Percentiles rank a stretch among this genome's conserved stretches.
Evolutionary conservation across 2,329 filamentous ascomycete species (phyloP).

Genomic region (Colletotrichum sansevieriae): DNA sequence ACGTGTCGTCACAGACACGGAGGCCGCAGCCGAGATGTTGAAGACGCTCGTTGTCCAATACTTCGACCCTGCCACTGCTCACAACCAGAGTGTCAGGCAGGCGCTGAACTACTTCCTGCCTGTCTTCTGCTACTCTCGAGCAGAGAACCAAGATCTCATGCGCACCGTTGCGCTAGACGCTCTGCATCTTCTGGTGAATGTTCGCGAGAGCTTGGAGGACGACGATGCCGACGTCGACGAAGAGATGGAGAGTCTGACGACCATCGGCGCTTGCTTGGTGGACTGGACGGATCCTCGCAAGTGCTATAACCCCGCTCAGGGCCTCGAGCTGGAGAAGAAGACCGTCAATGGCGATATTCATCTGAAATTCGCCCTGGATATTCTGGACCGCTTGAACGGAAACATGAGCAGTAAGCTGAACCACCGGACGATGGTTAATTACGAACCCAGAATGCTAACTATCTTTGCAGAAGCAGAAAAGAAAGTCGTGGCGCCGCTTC

Average conservation of each 20-base stretch:
- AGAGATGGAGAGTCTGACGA: conserved; percentile 82
- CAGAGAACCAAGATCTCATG: conserved; percentile 88
- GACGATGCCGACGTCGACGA: conserved; percentile 81
- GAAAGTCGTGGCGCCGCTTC: conserved; percentile 81
- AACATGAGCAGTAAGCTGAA: conserved; percentile 73
- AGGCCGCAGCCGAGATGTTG: conserved; percentile 79
- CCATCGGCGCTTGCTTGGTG: conserved; percentile 84
- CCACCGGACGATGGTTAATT: neutral
- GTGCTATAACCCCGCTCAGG: conserved; percentile 66
- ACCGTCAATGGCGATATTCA: conserved; percentile 83
- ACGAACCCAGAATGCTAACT: conserved; percentile 48
- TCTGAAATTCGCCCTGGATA: conserved; percentile 80
- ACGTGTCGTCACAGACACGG: conserved; percentile 78
- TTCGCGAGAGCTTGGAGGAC: conserved; percentile 79
- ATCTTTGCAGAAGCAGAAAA: conserved; percentile 79
- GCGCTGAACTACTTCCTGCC: conserved; percentile 94
- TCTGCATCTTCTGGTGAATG: conserved; percentile 79
- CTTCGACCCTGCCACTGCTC: conserved; percentile 85
- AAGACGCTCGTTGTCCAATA: conserved; percentile 87
- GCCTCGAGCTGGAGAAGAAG: conserved; percentile 71
- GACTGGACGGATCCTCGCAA: conserved; percentile 97
- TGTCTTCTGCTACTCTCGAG: conserved; percentile 89
- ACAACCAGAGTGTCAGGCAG: conserved; percentile 87
- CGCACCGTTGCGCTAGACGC: conserved; percentile 78
- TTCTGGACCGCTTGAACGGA: conserved; percentile 80